Base-by-base conservation (phyloP, 371 early-diverging fungal species). In the Mucor indicus region DNA sequence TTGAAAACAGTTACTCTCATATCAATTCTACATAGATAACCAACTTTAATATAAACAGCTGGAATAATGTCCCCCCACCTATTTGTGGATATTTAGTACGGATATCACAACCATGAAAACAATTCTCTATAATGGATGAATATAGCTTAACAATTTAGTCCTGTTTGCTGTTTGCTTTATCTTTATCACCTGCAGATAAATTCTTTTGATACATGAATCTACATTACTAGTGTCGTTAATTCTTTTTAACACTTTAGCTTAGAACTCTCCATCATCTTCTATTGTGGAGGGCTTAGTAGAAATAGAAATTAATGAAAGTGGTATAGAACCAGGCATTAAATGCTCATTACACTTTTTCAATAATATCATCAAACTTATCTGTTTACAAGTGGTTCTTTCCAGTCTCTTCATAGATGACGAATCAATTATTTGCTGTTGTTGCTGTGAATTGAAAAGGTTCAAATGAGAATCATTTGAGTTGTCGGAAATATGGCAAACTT, bases 11-110 rank as follows among this genome's bases (percentile, higher is more conserved):
- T 43, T 15, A 50, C 50, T 29, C 50, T 50, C 50, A 50, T 41
- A 43, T 50, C 50, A 21, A 50, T 50, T 21, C 21, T 50, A 29
- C 50, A 50, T 25, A 37, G 29, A 50, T 50, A 50, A 10, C 38
- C 44, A 10, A 29, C 12, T 29, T 50, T 50, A 19, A 21, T n/a
- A n/a, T n/a, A n/a, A n/a, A n/a, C n/a, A n/a, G n/a, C n/a, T n/a
- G n/a, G n/a, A n/a, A n/a, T n/a, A n/a, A n/a, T n/a, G n/a, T n/a
- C n/a, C n/a, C n/a, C n/a, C n/a, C n/a, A n/a, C n/a, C n/a, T n/a
- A n/a, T n/a, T n/a, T n/a, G n/a, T n/a, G n/a, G n/a, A n/a, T n/a
- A n/a, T n/a, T n/a, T n/a, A n/a, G n/a, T n/a, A n/a, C n/a, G n/a
- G n/a, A n/a, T n/a, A n/a, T n/a, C n/a, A n/a, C n/a, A n/a, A n/a